These are phyloP conservation scores for Stemphylium vesicarium DNA, from an alignment of 2,329 filamentous ascomycete genomes.

Conservation along the genomic window DNA sequence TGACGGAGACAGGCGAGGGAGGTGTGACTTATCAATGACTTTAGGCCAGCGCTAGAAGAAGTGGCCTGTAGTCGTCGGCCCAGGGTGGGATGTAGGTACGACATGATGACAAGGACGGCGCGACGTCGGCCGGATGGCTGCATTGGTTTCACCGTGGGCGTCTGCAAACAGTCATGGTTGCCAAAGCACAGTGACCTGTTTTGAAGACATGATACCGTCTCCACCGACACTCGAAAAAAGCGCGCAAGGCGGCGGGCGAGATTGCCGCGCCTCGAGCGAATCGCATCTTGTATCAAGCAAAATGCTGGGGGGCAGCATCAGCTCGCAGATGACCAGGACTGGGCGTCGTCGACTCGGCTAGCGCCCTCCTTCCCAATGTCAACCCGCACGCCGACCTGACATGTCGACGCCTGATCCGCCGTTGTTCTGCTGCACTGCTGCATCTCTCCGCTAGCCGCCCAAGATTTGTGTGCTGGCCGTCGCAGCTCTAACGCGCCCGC, in stretches of 20 bases:
- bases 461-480: constrained; percentile 10
- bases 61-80: background rate
- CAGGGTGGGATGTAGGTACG: constrained; percentile 1
- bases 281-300: background rate
- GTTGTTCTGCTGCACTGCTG: constrained; percentile 12
- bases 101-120: constrained; percentile 13
- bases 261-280: background rate
- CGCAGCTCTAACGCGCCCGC: constrained; percentile 2
- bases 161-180: background rate
- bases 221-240: background rate
- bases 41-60: background rate
- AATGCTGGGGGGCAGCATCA: constrained; percentile 1
- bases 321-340: constrained; percentile 7
- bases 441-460: constrained; percentile 2
- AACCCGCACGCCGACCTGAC: constrained; percentile 12
- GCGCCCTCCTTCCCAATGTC: constrained; percentile 9
- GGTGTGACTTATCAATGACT: too few relatives aligned
- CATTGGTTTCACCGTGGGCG: background rate
- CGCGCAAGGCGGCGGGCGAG: background rate
- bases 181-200: constrained; percentile 3
- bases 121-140: constrained; percentile 10
- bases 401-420: constrained; percentile 14
- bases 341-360: constrained; percentile 4
- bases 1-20: too few relatives aligned
- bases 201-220: background rate